These are phyloP conservation scores for Neonectria punicea DNA, from an alignment of 2,329 filamentous ascomycete species.

Conservation along the genomic window DNA sequence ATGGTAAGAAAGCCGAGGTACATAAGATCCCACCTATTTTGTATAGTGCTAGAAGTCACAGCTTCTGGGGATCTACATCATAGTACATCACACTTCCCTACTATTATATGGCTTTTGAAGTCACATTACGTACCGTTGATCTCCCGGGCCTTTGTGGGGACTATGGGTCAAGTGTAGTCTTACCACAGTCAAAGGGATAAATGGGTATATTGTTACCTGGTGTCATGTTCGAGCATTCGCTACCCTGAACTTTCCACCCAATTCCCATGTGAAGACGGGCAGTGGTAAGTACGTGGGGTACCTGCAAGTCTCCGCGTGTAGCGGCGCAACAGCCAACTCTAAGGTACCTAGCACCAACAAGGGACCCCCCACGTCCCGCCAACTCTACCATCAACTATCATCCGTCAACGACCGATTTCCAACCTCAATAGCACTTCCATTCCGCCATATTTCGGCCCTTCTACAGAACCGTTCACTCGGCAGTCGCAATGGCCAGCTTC, in stretches of 20 bases:
- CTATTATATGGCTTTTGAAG: too few relatives aligned
- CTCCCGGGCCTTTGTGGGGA: too few relatives aligned
- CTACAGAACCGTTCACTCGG: neutral
- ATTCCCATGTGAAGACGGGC: neutral
- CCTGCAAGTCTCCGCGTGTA: slow-evolving; percentile 8
- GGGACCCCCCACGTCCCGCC: slow-evolving; percentile 26
- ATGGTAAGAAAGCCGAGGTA: too few relatives aligned
- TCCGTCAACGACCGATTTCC: slow-evolving; percentile 21
- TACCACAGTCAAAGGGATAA: too few relatives aligned
- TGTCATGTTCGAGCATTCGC: neutral
- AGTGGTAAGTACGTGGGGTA: neutral
- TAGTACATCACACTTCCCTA: too few relatives aligned
- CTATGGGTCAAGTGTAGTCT: too few relatives aligned
- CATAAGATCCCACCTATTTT: too few relatives aligned
- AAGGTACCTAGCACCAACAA: neutral
- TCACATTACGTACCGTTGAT: too few relatives aligned
- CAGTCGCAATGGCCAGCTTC: slow-evolving; percentile 43
- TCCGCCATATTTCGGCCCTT: neutral
- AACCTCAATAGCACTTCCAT: slow-evolving; percentile 11
- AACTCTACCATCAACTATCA: slow-evolving; percentile 19
- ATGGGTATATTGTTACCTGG: too few relatives aligned
- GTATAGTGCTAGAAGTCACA: too few relatives aligned
- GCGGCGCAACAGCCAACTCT: slow-evolving; percentile 1
- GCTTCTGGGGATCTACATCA: too few relatives aligned
- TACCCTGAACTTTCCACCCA: neutral